phyloP scores from a whole-genome alignment of 192 early-diverging fungal genomes.

The Coemansia sp. region DNA sequence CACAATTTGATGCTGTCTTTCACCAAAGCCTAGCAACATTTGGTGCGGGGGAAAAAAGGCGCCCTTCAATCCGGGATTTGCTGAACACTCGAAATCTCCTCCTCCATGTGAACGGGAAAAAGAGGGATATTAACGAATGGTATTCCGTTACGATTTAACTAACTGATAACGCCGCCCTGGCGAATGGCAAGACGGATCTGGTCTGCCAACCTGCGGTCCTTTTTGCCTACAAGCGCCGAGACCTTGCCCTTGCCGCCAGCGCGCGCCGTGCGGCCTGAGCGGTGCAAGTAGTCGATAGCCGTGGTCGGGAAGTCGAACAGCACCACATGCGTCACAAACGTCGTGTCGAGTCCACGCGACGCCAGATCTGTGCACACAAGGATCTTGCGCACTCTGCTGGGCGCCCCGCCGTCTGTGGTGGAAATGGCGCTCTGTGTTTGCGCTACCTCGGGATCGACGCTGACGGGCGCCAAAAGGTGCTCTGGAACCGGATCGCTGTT shows the following conservation, averaged over 20 bases:
- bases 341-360: constrained; percentile 87
- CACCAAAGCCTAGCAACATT: too few species aligned
- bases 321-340: constrained; percentile 83
- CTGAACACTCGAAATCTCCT: too few species aligned
- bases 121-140: too few species aligned
- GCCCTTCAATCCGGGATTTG: too few species aligned
- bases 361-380: constrained; percentile 90
- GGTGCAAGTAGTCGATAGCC: constrained; percentile 89
- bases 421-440: neutral
- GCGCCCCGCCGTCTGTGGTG: neutral
- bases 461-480: constrained; percentile 26
- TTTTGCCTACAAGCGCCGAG: constrained; percentile 75
- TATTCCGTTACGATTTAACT: too few species aligned
- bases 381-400: constrained; percentile 49
- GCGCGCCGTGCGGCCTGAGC: constrained; percentile 87
- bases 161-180: constrained; percentile 49
- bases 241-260: constrained; percentile 77
- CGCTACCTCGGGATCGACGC: constrained; percentile 12
- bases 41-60: too few species aligned
- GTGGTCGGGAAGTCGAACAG: constrained; percentile 90
- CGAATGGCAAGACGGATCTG: constrained; percentile 51
- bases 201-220: constrained; percentile 59
- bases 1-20: too few species aligned
- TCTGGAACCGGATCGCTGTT: constrained; percentile 24
- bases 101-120: neutral